Conservation (phyloP, 768 basidiomycete genomes). For the Lactarius hatsudake region DNA sequence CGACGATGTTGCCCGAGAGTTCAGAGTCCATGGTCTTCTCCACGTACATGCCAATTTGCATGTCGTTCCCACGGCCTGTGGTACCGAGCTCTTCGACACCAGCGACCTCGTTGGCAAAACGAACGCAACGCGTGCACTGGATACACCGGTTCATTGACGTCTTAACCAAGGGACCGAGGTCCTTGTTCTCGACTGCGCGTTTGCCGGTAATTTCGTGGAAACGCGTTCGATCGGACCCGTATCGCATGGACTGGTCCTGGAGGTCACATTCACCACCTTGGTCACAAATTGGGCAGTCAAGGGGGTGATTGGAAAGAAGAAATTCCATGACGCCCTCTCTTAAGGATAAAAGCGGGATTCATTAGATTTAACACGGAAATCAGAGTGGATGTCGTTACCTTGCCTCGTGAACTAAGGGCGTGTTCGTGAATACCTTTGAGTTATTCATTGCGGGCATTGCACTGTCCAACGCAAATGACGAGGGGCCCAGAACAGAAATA, state of each 20-base stretch:
- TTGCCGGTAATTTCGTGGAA: constrained; percentile 99
- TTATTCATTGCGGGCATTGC: constrained; percentile 99
- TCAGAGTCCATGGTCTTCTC: constrained; percentile 98
- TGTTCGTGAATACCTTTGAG: constrained; percentile 89
- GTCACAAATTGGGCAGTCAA: constrained; percentile 98
- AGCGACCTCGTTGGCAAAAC: constrained; percentile 98
- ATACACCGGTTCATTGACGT: constrained; percentile 99
- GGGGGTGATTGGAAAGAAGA: constrained; percentile 93
- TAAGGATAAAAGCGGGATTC: constrained; percentile 30
- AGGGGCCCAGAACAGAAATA: not conserved
- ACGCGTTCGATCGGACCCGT: constrained; percentile 94
- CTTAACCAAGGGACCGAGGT: constrained; percentile 96
- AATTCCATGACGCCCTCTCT: constrained; percentile 99
- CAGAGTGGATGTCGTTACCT: constrained; percentile 43
- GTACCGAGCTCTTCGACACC: constrained; percentile 97
- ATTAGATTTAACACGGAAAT: constrained; percentile 26
- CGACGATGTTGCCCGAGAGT: constrained; percentile 94
- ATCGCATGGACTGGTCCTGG: constrained; percentile 99
- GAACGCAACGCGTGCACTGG: constrained; percentile 98
- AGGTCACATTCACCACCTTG: constrained; percentile 99
- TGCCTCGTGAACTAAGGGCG: constrained; percentile 85
- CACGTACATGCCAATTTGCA: constrained; percentile 98
- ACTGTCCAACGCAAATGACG: constrained; percentile 38
- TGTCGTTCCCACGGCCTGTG: constrained; percentile 94
- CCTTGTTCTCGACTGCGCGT: constrained; percentile 97